Base-by-base conservation (phyloP, 768 basidiomycete species). In the Phylloporus sp. region DNA sequence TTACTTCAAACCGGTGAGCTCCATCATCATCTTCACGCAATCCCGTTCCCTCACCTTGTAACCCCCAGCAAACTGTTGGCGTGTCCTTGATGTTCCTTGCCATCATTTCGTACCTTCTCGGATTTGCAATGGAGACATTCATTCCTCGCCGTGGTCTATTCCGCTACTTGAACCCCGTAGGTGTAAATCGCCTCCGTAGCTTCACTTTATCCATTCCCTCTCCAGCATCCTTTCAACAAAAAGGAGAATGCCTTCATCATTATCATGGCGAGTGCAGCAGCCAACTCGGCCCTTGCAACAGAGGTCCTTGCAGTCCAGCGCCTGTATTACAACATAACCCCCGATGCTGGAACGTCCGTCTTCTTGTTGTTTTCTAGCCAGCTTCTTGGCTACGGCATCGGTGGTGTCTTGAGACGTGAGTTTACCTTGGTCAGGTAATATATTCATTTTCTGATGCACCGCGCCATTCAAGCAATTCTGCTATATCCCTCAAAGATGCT, bases 201-300 rank as follows among this genome's bases (percentile, higher is more conserved):
- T 20, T n/a, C 9, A n/a, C 7, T 44, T 41, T 27, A 14, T 23
- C 55, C 52, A 18, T 48, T 21, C 15, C 8, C 34, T 33, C 18
- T n/a, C 23, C n/a, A 79, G 77, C 70, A 74, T 21, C 75, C 79
- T 3, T 80, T 79, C 62, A 79, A 80, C 59, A 79, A 76, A 60
- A 80, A 79, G 46, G 79, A 81, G 56, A 76, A 77, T 58, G 75
- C 77, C 0, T 77, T 80, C 51, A 74, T 80, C 27, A 70, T 80
- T 9, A 77, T 80, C 46, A 80, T 80, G 78, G 56, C 79, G 18
- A 71, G 73, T 47, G 76, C 79, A 3, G 77, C 78, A 4, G 72
- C 78, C 14, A 77, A 73, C 36, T 71, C 74, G 0, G 77, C 78
- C 4, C 68, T 80, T 13, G 78, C 69, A 3, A 79, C 77, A 0